Conservation (phyloP, 164 flowering plant genomes). For the Piper betle region DNA sequence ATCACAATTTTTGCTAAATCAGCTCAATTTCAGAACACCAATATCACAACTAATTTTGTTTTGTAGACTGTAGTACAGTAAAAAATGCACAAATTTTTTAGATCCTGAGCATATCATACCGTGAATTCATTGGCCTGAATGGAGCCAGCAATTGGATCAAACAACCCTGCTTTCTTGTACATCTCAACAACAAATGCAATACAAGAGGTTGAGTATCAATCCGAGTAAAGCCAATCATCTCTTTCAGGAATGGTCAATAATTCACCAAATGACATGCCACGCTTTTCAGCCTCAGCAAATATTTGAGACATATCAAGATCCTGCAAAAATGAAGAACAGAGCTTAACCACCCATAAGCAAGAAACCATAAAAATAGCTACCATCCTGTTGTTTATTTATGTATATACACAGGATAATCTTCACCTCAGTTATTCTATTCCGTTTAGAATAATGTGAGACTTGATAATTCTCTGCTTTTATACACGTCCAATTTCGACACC, state of each 20-base stretch:
- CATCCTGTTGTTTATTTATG: too few species aligned
- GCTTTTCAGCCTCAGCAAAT: conserved; percentile 73
- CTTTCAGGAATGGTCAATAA: conserved; percentile 78
- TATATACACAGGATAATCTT: too few species aligned
- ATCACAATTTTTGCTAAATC: background rate
- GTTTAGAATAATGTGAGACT: too few species aligned
- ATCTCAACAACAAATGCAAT: conserved; percentile 80
- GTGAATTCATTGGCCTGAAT: conserved; percentile 93
- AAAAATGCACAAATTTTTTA: background rate
- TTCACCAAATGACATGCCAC: conserved; percentile 64
- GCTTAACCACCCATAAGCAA: background rate
- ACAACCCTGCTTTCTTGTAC: conserved; percentile 90
- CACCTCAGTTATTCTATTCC: too few species aligned
- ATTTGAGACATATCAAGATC: conserved; percentile 62
- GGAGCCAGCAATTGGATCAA: conserved; percentile 50
- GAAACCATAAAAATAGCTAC: background rate
- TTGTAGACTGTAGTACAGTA: background rate
- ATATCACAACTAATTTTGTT: too few species aligned
- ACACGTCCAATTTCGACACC: background rate
- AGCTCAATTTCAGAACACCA: background rate
- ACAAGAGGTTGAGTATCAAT: conserved; percentile 90
- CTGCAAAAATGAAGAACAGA: conserved; percentile 22
- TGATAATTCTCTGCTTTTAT: too few species aligned
- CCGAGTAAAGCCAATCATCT: conserved; percentile 80
- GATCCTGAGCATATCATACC: conserved; percentile 24